Percentiles rank a stretch among this genome's conserved stretches.
Evolutionary conservation across 2,329 filamentous ascomycete species (phyloP).

Genomic region (Pseudogymnoascus sp.): DNA sequence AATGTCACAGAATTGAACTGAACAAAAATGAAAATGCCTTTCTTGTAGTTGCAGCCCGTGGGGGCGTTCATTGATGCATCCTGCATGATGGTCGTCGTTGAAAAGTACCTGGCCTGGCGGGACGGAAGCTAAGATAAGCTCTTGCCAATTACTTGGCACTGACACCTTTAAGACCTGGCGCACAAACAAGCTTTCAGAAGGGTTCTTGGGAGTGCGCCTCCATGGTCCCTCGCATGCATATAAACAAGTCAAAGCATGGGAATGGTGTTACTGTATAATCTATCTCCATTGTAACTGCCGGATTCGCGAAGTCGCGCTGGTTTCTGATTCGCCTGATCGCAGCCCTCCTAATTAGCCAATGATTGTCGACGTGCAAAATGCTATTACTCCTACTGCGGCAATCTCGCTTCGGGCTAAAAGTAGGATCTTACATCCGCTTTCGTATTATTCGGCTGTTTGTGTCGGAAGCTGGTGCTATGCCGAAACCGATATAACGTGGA

Average conservation of each 20-base stretch:
- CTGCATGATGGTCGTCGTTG: not conserved
- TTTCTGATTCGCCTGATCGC: not conserved
- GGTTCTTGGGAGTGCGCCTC: not conserved
- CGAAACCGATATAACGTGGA: not conserved
- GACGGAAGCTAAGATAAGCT: slow-evolving; percentile 4
- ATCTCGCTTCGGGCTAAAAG: not conserved
- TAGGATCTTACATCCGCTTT: not conserved
- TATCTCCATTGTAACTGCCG: not conserved
- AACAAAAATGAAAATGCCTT: not conserved
- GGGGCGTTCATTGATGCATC: not conserved
- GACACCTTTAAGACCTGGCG: not conserved
- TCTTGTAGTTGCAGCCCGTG: not conserved
- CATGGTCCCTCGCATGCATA: not conserved
- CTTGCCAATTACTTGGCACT: not conserved
- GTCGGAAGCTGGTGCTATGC: not conserved
- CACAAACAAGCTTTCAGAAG: not conserved
- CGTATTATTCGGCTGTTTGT: not conserved
- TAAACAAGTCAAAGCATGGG: not conserved
- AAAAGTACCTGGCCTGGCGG: not conserved
- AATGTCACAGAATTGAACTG: not conserved
- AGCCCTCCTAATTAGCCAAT: not conserved
- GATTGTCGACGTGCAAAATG: not conserved
- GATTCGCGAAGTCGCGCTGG: not conserved
- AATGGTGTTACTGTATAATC: not conserved
- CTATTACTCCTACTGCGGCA: not conserved